Evolutionary conservation across 768 basidiomycete species (phyloP).

Genomic region (Auriscalpium microsporum): DNA sequence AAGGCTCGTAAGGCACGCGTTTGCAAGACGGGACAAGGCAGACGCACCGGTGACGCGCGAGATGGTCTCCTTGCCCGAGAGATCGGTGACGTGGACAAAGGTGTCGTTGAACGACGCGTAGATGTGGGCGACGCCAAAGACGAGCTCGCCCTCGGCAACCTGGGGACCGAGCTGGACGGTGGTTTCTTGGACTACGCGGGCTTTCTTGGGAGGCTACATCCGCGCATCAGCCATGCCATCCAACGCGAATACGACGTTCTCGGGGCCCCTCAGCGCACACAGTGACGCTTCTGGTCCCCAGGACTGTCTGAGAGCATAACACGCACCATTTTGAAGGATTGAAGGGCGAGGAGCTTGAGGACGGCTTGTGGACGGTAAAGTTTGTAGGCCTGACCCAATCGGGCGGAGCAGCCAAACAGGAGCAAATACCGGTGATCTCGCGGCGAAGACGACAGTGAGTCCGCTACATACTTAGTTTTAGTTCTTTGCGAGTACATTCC

Average conservation of each 20-base stretch:
- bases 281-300: background rate
- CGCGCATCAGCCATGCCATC: slow-evolving; percentile 41
- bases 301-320: background rate
- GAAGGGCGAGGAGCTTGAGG: background rate
- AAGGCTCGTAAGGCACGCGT: background rate
- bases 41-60: slow-evolving; percentile 87
- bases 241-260: slow-evolving; percentile 24
- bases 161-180: slow-evolving; percentile 92
- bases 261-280: background rate
- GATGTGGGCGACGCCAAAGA: slow-evolving; percentile 98
- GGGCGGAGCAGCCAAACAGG: background rate
- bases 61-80: slow-evolving; percentile 98
- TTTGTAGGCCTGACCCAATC: background rate
- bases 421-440: too few species aligned
- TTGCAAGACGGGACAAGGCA: background rate
- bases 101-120: slow-evolving; percentile 99
- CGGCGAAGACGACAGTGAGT: too few species aligned
- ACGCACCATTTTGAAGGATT: slow-evolving; percentile 8
- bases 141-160: slow-evolving; percentile 92
- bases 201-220: slow-evolving; percentile 83
- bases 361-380: background rate
- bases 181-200: slow-evolving; percentile 71
- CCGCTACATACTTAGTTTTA: too few species aligned
- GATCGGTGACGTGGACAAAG: slow-evolving; percentile 98
- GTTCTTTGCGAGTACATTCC: too few species aligned